These are phyloP conservation scores for Russula olivacea DNA, from an alignment of 768 basidiomycete genomes.

Conservation along the genomic window DNA sequence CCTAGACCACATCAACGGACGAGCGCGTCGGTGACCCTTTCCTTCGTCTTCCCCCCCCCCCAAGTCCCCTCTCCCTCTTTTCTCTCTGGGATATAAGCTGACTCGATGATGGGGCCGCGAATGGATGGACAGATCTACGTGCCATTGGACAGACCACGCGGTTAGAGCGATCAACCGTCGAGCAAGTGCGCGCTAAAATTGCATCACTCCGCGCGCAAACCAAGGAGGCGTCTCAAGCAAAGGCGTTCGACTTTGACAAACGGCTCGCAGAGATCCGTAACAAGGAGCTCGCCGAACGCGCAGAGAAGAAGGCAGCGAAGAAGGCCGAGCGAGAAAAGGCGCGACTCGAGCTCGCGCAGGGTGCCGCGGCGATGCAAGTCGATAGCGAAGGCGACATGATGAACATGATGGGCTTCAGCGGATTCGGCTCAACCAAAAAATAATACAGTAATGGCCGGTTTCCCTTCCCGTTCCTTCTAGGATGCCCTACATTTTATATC, in stretches of 20 bases:
- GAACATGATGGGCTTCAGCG: slow-evolving; percentile 85
- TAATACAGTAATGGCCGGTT: slow-evolving; percentile 34
- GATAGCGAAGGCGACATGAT: slow-evolving; percentile 63
- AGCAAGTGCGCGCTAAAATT: slow-evolving; percentile 90
- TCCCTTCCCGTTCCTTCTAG: background rate
- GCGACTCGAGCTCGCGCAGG: slow-evolving; percentile 58
- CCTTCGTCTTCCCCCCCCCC: background rate
- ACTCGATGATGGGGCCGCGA: background rate
- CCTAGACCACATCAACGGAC: slow-evolving; percentile 91
- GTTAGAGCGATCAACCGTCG: slow-evolving; percentile 81
- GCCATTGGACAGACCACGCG: slow-evolving; percentile 94
- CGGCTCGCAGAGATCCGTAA: slow-evolving; percentile 78
- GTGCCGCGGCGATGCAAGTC: slow-evolving; percentile 37
- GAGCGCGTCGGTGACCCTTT: slow-evolving; percentile 64
- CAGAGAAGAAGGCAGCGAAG: slow-evolving; percentile 72
- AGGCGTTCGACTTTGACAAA: slow-evolving; percentile 91
- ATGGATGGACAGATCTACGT: slow-evolving; percentile 67
- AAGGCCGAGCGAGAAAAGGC: slow-evolving; percentile 72
- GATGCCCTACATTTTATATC: background rate
- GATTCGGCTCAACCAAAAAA: slow-evolving; percentile 84
- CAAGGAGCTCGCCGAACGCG: slow-evolving; percentile 59
- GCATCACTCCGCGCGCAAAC: slow-evolving; percentile 83
- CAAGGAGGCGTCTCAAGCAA: slow-evolving; percentile 71
- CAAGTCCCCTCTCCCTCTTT: no score
- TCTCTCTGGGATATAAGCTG: background rate